phyloP scores from a whole-genome alignment of 2,329 filamentous ascomycete species.

The Neoscytalidium dimidiatum region DNA sequence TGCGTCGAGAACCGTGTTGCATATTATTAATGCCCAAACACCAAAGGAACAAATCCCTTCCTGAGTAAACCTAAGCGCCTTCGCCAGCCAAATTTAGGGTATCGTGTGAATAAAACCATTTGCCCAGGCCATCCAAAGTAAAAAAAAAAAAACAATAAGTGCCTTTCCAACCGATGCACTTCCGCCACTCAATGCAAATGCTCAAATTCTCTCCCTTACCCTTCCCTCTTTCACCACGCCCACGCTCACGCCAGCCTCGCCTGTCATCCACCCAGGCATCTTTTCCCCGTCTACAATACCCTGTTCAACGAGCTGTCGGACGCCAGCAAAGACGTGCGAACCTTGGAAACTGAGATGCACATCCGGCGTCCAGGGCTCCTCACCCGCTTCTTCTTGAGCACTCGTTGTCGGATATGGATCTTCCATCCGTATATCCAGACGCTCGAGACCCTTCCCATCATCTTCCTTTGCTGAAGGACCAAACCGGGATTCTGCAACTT shows the following conservation, averaged over 20 bases:
- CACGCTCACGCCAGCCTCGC: slow-evolving; percentile 77
- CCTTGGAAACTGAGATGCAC: slow-evolving; percentile 72
- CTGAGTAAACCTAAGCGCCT: neutral
- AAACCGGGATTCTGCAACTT: slow-evolving; percentile 69
- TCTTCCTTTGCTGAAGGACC: slow-evolving; percentile 52
- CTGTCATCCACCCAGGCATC: slow-evolving; percentile 91
- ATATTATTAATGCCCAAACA: neutral
- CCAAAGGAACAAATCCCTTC: neutral
- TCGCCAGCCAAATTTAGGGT: slow-evolving; percentile 9
- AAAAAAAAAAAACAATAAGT: neutral
- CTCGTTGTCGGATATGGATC: slow-evolving; percentile 39
- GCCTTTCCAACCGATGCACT: neutral
- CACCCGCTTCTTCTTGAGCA: slow-evolving; percentile 20
- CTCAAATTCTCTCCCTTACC: slow-evolving; percentile 42
- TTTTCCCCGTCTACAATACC: slow-evolving; percentile 73
- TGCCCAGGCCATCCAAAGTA: slow-evolving; percentile 4
- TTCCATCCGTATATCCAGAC: slow-evolving; percentile 52
- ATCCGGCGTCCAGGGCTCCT: slow-evolving; percentile 54
- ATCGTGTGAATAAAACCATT: slow-evolving; percentile 7
- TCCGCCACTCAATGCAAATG: neutral
- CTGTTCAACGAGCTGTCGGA: slow-evolving; percentile 74
- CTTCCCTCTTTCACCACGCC: slow-evolving; percentile 69
- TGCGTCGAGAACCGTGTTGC: neutral
- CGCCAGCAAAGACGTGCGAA: slow-evolving; percentile 76
- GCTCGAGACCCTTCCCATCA: slow-evolving; percentile 46